phyloP scores from a whole-genome alignment of 768 basidiomycete species.

The Polyporus arcularius region DNA sequence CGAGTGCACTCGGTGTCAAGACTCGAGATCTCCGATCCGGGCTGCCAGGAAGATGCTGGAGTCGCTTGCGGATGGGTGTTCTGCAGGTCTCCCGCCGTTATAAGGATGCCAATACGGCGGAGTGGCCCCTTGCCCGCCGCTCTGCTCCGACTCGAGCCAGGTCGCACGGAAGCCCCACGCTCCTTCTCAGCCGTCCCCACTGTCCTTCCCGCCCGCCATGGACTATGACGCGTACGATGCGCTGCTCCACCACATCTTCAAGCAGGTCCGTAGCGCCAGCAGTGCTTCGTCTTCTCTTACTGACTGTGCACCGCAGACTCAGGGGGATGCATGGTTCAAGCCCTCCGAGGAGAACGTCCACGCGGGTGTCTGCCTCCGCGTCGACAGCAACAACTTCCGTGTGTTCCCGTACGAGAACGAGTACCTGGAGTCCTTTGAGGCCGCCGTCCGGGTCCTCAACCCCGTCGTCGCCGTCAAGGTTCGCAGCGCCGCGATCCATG shows the following conservation, averaged over 20 bases:
- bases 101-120: conserved; percentile 3
- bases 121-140: conserved; percentile 8
- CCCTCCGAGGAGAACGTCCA: conserved; percentile 81
- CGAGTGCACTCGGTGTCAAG: background rate
- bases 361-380: conserved; percentile 75
- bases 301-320: conserved; percentile 48
- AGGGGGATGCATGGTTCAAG: conserved; percentile 85
- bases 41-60: background rate
- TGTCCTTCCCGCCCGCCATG: conserved; percentile 38
- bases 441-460: conserved; percentile 72
- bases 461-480: conserved; percentile 85
- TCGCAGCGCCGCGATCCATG: conserved; percentile 78
- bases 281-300: conserved; percentile 11
- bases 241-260: conserved; percentile 78
- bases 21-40: conserved; percentile 10
- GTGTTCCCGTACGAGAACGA: conserved; percentile 86
- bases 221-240: conserved; percentile 85
- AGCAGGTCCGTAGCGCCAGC: conserved; percentile 44
- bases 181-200: conserved; percentile 16
- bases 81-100: conserved; percentile 2
- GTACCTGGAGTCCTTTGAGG: conserved; percentile 81
- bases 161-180: conserved; percentile 9
- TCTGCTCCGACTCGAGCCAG: conserved; percentile 10
- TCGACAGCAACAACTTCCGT: conserved; percentile 68
- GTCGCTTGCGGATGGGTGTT: background rate